phyloP scores from a whole-genome alignment of 2,329 filamentous ascomycete species.

The Fusarium solani-melongenae region DNA sequence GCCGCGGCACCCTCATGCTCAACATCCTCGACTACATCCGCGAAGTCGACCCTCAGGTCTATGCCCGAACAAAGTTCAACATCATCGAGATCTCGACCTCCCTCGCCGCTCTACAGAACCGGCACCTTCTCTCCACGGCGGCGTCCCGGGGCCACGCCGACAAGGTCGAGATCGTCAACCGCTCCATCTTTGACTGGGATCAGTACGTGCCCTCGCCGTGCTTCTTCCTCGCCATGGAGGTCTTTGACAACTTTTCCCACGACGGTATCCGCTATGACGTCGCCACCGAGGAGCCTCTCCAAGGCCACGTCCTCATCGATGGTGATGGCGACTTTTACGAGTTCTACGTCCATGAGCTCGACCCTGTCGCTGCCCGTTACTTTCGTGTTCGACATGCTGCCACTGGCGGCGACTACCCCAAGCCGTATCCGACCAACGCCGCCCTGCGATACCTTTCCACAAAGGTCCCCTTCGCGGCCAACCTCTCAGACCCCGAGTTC shows the following conservation, averaged over 20 bases:
- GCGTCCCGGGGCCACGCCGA: conserved; percentile 79
- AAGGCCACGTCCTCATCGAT: conserved; percentile 90
- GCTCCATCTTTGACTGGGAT: conserved; percentile 94
- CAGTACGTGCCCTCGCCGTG: conserved; percentile 89
- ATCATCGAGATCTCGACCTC: conserved; percentile 94
- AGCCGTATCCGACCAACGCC: conserved; percentile 66
- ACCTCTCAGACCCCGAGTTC: conserved; percentile 88
- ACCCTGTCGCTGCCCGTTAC: conserved; percentile 85
- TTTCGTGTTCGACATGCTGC: conserved; percentile 86
- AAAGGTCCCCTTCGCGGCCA: conserved; percentile 76
- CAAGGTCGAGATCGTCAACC: conserved; percentile 94
- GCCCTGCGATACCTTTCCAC: conserved; percentile 71
- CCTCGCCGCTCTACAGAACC: conserved; percentile 81
- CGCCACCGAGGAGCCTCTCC: conserved; percentile 81
- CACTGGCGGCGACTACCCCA: conserved; percentile 70
- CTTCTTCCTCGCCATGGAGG: conserved; percentile 97
- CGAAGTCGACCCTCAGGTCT: conserved; percentile 88
- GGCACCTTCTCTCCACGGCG: conserved; percentile 74
- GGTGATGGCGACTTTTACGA: conserved; percentile 90
- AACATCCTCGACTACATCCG: conserved; percentile 98
- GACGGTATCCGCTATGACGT: conserved; percentile 93
- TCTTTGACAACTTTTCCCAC: conserved; percentile 98
- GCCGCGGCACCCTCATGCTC: conserved; percentile 96
- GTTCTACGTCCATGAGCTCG: conserved; percentile 85
- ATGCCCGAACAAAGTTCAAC: conserved; percentile 91